These are phyloP conservation scores for Amanita rubescens DNA, from an alignment of 768 basidiomycete species.

Conservation along the genomic window DNA sequence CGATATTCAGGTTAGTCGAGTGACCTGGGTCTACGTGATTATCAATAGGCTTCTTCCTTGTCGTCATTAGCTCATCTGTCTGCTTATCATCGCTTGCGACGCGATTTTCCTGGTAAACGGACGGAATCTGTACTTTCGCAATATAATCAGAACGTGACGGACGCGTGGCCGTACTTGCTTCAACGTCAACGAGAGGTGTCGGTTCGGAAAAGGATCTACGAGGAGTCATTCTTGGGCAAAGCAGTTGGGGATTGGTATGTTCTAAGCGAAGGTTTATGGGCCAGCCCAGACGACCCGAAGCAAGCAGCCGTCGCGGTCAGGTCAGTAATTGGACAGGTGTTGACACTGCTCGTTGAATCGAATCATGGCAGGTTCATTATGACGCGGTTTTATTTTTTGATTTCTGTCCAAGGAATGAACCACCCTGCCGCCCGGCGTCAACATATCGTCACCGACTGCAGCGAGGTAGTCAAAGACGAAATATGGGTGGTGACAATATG, in stretches of 20 bases:
- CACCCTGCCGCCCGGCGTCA: constrained; percentile 11
- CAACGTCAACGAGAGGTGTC: constrained; percentile 38
- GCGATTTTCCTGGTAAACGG: constrained; percentile 32
- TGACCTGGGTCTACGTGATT: no score
- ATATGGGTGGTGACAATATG: constrained; percentile 49
- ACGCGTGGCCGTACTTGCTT: constrained; percentile 69
- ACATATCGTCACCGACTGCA: constrained; percentile 41
- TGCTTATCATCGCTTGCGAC: constrained; percentile 41
- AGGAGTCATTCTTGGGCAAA: constrained; percentile 42
- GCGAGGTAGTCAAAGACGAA: constrained; percentile 47
- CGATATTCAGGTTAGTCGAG: constrained; percentile 48
- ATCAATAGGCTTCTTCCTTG: background rate
- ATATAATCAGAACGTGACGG: constrained; percentile 39
- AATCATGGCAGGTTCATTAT: constrained; percentile 45
- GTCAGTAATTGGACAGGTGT: constrained; percentile 24
- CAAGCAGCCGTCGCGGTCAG: constrained; percentile 52
- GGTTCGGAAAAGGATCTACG: constrained; percentile 31
- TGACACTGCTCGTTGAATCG: background rate
- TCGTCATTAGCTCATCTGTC: constrained; percentile 50
- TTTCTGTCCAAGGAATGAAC: constrained; percentile 43
- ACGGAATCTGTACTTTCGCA: constrained; percentile 22
- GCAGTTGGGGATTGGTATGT: constrained; percentile 24
- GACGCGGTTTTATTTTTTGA: constrained; percentile 53
- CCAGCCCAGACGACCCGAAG: constrained; percentile 47
- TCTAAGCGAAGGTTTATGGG: constrained; percentile 46